Evolutionary conservation across 306 rosid genomes (phyloP).

Genomic region (Fagus sylvatica): DNA sequence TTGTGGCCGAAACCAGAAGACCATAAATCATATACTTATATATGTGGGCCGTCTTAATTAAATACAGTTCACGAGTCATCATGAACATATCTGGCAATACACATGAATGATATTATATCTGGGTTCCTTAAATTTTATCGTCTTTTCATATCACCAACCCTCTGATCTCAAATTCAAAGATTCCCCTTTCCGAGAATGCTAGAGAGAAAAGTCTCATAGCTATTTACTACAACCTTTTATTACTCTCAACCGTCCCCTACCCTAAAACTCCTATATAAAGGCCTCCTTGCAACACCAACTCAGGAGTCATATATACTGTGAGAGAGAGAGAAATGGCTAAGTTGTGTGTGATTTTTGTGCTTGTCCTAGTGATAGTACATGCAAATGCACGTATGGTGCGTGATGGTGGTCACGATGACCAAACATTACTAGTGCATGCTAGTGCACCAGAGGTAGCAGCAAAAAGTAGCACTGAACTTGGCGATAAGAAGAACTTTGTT

Average conservation of each 20-base stretch:
- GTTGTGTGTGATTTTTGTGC: constrained; percentile 25
- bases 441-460: constrained; percentile 36
- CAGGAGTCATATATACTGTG: neutral
- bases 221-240: constrained; percentile 43
- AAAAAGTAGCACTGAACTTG: constrained; percentile 17
- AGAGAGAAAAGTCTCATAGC: neutral
- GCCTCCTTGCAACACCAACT: constrained; percentile 22
- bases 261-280: constrained; percentile 23
- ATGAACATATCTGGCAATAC: constrained; percentile 15
- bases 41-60: neutral
- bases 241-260: constrained; percentile 57
- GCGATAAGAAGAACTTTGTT: constrained; percentile 54
- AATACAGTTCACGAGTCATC: constrained; percentile 9
- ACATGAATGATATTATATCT: constrained; percentile 27
- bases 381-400: constrained; percentile 57
- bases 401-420: constrained; percentile 12
- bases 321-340: constrained; percentile 37
- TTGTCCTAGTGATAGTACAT: constrained; percentile 33
- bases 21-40: neutral
- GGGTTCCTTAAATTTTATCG: constrained; percentile 54
- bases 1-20: neutral
- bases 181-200: constrained; percentile 47
- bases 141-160: constrained; percentile 52
- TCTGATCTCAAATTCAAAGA: constrained; percentile 35
- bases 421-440: constrained; percentile 36